Conservation (phyloP, 1,139 yeast genomes). For the Pneumocystis oryctolagi region DNA sequence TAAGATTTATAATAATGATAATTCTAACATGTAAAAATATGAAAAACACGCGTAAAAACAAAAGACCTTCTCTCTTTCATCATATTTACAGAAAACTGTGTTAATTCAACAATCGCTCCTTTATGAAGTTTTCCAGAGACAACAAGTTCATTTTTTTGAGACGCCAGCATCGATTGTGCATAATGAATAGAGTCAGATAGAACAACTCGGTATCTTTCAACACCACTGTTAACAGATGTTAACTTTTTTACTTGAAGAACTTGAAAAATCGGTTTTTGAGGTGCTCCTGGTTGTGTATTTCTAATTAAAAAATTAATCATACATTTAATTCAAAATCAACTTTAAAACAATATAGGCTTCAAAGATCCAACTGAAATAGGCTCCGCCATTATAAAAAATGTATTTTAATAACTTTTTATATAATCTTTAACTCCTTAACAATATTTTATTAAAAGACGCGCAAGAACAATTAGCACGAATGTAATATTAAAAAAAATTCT, state of each 20-base stretch:
- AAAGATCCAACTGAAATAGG: neutral
- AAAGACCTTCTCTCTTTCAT: conserved; percentile 13
- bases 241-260: conserved; percentile 15
- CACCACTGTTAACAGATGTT: conserved; percentile 6
- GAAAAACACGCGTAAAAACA: neutral
- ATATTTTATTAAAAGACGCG: neutral
- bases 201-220: conserved; percentile 15
- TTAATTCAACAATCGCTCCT: conserved; percentile 14
- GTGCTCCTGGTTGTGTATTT: neutral
- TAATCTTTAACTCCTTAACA: neutral
- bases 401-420: neutral
- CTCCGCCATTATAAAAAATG: neutral
- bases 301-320: neutral
- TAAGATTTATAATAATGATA: conserved; percentile 12
- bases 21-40: conserved; percentile 3
- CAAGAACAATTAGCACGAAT: no score
- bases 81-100: conserved; percentile 11
- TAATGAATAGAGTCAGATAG: conserved; percentile 16
- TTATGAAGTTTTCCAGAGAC: conserved; percentile 8
- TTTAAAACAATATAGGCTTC: neutral
- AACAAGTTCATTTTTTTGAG: conserved; percentile 13
- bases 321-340: neutral
- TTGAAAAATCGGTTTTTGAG: conserved; percentile 14
- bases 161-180: conserved; percentile 16
- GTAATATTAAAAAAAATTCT: no score